Percentiles rank a stretch among this genome's conserved stretches.
These are phyloP conservation scores for Aureobasidium vineae DNA, from an alignment of 2,329 filamentous ascomycete genomes.

Conservation along the genomic window DNA sequence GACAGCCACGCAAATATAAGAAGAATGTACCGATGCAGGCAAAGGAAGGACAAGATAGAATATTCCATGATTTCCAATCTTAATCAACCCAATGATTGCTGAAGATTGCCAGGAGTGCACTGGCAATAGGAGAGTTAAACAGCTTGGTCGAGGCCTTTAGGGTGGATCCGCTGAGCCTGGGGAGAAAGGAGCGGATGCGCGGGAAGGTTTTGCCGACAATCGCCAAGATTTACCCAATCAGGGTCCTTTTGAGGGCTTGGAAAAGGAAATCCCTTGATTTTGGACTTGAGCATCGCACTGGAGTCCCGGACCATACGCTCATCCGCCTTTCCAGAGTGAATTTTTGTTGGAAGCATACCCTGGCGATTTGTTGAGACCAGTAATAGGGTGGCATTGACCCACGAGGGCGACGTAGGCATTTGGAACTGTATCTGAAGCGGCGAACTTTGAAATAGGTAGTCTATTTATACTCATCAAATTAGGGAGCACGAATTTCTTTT, in stretches of 20 bases:
- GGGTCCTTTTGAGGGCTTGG: neutral
- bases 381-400: neutral
- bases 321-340: neutral
- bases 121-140: conserved; percentile 8
- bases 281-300: neutral
- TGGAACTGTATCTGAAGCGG: neutral
- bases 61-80: conserved; percentile 4
- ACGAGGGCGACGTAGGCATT: neutral
- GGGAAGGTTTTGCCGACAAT: conserved; percentile 16
- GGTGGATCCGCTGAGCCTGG: conserved; percentile 1
- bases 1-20: conserved; percentile 8
- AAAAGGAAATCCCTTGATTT: neutral
- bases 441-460: neutral
- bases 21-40: neutral
- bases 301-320: neutral
- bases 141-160: conserved; percentile 4
- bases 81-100: conserved; percentile 13
- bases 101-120: conserved; percentile 3
- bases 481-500: conserved; percentile 8
- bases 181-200: conserved; percentile 13
- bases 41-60: conserved; percentile 6
- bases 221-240: conserved; percentile 7
- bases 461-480: conserved; percentile 16
- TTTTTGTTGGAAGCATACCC: neutral
- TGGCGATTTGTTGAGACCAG: neutral